These are phyloP conservation scores for Nyssa sinensis DNA, from an alignment of 148 eudicot genomes.

Conservation along the genomic window DNA sequence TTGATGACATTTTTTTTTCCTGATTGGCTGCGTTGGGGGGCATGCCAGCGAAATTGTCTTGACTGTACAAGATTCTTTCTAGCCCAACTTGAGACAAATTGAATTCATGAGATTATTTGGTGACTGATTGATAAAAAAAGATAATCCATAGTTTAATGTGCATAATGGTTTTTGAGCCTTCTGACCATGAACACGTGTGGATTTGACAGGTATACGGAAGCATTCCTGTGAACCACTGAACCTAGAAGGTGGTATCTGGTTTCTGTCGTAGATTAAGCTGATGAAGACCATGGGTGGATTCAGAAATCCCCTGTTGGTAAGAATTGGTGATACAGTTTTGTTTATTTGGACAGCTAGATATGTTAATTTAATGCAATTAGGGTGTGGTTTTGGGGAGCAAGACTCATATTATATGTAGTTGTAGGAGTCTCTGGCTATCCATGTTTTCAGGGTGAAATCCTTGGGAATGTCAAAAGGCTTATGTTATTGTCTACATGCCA, in stretches of 20 bases:
- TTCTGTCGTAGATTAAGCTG: background rate
- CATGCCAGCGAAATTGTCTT: conserved; percentile 17
- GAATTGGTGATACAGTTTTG: background rate
- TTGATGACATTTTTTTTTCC: background rate
- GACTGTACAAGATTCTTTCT: background rate
- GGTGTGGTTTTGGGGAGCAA: background rate
- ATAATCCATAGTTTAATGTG: background rate
- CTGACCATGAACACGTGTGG: conserved; percentile 6
- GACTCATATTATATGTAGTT: background rate
- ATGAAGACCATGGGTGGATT: background rate
- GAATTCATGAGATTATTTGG: conserved; percentile 5
- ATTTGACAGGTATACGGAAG: background rate
- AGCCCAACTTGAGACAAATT: conserved; percentile 3
- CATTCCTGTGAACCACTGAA: background rate
- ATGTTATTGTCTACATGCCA: background rate
- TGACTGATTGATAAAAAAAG: background rate
- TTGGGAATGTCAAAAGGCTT: background rate
- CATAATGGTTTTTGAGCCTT: background rate
- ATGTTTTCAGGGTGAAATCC: conserved; percentile 2
- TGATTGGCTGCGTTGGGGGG: background rate
- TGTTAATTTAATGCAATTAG: background rate
- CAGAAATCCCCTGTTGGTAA: background rate
- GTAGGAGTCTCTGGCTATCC: background rate
- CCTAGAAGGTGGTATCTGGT: background rate
- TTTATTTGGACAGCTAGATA: background rate